These are phyloP conservation scores for Candida neerlandica DNA, from an alignment of 1,139 yeast genomes.

Conservation along the genomic window DNA sequence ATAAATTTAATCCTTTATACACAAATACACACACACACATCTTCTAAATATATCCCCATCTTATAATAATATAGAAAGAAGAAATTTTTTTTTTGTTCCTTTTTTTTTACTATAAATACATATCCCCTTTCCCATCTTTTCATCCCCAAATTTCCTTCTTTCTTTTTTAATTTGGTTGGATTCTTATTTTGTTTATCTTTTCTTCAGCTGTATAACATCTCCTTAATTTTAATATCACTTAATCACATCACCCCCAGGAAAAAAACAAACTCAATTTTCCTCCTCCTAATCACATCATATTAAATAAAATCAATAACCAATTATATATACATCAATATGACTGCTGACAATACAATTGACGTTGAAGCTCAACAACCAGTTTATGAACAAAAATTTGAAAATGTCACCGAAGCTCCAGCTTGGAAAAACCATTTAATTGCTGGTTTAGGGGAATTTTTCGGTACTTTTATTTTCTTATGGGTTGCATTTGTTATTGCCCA, in stretches of 20 bases:
- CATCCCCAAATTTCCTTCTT: not conserved
- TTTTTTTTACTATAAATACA: no score
- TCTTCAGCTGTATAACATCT: no score
- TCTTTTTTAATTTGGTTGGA: no score
- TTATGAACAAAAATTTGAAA: slow-evolving; percentile 31
- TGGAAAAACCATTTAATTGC: slow-evolving; percentile 39
- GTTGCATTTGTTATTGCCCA: slow-evolving; percentile 83
- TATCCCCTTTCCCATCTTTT: slow-evolving; percentile 1
- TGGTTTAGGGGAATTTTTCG: slow-evolving; percentile 66
- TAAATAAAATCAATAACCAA: not conserved
- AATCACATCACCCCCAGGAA: no score
- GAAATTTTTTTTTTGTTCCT: no score
- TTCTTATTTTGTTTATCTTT: no score
- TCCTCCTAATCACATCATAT: not conserved
- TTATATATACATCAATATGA: not conserved
- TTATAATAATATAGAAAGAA: no score
- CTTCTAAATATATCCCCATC: no score
- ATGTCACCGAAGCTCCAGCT: slow-evolving; percentile 22
- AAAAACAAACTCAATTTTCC: no score
- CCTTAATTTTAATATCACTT: no score
- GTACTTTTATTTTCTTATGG: slow-evolving; percentile 84
- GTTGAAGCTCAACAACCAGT: slow-evolving; percentile 33
- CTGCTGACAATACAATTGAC: slow-evolving; percentile 17
- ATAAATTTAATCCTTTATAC: no score
- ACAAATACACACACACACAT: no score